Base-by-base conservation (phyloP, 495 filamentous ascomycete species). In the Neurospora tetraspora region DNA sequence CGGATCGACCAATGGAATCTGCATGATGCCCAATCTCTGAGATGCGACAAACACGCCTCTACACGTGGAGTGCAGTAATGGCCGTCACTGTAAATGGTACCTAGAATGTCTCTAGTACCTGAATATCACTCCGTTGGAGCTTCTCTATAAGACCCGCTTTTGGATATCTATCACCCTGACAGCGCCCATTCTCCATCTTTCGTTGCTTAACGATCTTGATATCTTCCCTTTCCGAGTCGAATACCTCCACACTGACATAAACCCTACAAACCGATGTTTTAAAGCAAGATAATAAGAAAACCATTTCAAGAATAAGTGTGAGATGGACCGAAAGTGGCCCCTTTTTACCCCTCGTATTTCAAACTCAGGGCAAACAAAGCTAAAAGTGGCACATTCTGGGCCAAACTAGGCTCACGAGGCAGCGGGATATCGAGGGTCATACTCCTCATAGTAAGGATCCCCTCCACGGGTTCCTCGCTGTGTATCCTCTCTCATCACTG, bases 361-460 rank as follows among this genome's bases (percentile, higher is more conserved):
- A 31, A 31, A 31, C 23, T 16, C 53, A 3, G 23, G 53, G 53
- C 53, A 65, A 65, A 65, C 27, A 34, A 65, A 65, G 53, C 53
- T 18, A 31, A 16, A 31, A 65, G 27, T 7, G 31, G 27, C 53
- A 31, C 53, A 65, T 65, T 36, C 27, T 36, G 27, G 6, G 53
- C 53, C 53, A 34, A 65, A 36, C 53, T 65, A 65, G 23, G 14
- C 53, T 65, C 14, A 65, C 27, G 45, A 78, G 31, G 71, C 78
- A 5, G 71, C 73, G 14, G 77, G 77, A 53, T 76, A 79, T 31
- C 74, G 76, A 38, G 83, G 82, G 72, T 85, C 83, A 72, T 85
- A 85, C 73, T 83, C 82, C 68, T 83, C 82, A 37, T 76, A 74
- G 70, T 78, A 81, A 14, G 75, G 70, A 36, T 80, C 77, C 38